Percentiles rank a stretch among this genome's conserved stretches.
Conservation (phyloP, 2,329 filamentous ascomycete species). For the Pseudovirgaria hyperparasitica region DNA sequence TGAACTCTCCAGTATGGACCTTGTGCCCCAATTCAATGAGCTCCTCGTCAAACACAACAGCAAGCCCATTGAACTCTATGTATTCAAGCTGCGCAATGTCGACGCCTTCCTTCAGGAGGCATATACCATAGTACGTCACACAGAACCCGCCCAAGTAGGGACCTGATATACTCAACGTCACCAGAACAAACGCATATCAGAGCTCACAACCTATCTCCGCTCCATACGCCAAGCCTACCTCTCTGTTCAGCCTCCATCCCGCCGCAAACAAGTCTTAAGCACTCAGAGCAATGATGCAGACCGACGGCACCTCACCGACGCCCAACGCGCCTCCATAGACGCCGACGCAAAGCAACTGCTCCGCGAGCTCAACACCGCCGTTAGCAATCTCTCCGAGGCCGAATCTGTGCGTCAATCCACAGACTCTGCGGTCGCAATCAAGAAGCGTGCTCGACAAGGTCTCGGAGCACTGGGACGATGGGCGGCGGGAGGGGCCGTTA, state of each 20-base stretch:
- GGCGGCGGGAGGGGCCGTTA: constrained; percentile 44
- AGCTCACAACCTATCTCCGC: constrained; percentile 66
- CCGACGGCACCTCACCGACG: constrained; percentile 56
- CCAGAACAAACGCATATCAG: constrained; percentile 74
- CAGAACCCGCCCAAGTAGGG: constrained; percentile 7
- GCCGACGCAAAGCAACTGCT: constrained; percentile 75
- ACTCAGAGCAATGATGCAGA: constrained; percentile 24
- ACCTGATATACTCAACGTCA: constrained; percentile 11
- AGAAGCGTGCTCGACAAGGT: constrained; percentile 50
- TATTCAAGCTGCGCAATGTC: constrained; percentile 34
- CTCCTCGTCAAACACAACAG: constrained; percentile 49
- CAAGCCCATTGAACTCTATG: constrained; percentile 33
- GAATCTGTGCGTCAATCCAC: constrained; percentile 73
- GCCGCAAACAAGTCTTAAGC: constrained; percentile 34
- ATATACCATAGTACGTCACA: constrained; percentile 64
- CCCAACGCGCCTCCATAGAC: constrained; percentile 76
- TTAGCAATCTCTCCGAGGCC: constrained; percentile 66
- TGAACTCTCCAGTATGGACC: constrained; percentile 32
- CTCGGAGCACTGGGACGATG: constrained; percentile 57
- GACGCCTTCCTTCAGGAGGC: constrained; percentile 91
- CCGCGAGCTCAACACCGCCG: constrained; percentile 70
- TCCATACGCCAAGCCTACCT: constrained; percentile 85
- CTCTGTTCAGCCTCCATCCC: constrained; percentile 57
- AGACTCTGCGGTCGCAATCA: constrained; percentile 54
- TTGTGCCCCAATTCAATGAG: constrained; percentile 57